A percentile compares a stretch with the other conserved stretches of the same genome.
phyloP scores from a whole-genome alignment of 2,329 filamentous ascomycete species.

The Paecilomyces variotii region DNA sequence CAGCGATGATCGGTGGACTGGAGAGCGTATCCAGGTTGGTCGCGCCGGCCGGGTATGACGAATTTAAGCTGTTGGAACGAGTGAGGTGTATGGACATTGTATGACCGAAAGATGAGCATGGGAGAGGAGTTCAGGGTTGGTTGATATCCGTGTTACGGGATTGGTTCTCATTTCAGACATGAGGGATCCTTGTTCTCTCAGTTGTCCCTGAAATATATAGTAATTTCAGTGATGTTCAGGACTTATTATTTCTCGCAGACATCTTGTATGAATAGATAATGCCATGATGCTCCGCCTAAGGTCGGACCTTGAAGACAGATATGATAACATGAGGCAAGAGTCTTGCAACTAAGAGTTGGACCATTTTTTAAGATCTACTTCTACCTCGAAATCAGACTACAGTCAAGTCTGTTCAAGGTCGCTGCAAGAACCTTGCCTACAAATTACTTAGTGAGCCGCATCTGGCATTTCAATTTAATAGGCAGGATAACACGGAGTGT shows the following conservation, averaged over 20 bases:
- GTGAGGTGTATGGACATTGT: background rate
- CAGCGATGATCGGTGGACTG: conserved; percentile 63
- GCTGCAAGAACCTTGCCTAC: background rate
- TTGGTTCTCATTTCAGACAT: background rate
- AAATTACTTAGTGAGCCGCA: background rate
- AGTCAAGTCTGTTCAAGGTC: background rate
- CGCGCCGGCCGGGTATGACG: conserved; percentile 56
- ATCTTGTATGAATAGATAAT: too few relatives aligned
- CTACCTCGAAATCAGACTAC: background rate
- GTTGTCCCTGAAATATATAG: background rate
- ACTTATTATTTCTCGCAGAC: background rate
- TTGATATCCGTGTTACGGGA: background rate
- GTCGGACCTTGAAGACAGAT: too few relatives aligned
- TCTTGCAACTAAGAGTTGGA: background rate
- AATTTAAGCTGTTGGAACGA: background rate
- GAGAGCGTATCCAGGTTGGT: conserved; percentile 85
- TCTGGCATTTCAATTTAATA: background rate
- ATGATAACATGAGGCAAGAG: too few relatives aligned
- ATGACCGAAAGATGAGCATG: background rate
- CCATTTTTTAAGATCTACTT: background rate
- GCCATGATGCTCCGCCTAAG: too few relatives aligned
- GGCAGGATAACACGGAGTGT: conserved; percentile 17
- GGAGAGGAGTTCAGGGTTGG: conserved; percentile 1
- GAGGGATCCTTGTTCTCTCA: background rate
- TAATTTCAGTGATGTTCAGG: background rate